Percentiles rank a stretch among this genome's conserved stretches.
Evolutionary conservation across 768 basidiomycete species (phyloP).

Genomic region (Lentinula guzmanii): DNA sequence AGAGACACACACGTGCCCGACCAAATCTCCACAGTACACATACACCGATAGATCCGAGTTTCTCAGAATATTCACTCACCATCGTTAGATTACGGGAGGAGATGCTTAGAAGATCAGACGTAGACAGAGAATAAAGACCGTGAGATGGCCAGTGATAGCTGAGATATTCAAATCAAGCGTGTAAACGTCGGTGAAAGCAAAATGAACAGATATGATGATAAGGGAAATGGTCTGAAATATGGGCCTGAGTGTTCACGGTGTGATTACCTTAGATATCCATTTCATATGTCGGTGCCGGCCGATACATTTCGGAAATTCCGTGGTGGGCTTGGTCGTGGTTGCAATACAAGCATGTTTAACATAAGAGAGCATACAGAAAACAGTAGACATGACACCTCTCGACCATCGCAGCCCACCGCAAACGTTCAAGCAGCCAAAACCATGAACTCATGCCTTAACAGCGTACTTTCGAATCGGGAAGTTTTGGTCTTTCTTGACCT

Average conservation of each 20-base stretch:
- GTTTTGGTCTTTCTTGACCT: conserved; percentile 91
- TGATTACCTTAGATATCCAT: no score
- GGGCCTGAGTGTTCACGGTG: no score
- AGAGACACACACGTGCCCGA: conserved; percentile 15
- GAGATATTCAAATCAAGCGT: neutral
- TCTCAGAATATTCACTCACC: neutral
- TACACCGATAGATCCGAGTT: neutral
- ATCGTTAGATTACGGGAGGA: neutral
- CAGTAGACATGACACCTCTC: neutral
- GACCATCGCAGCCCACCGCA: neutral
- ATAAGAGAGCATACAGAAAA: conserved; percentile 3
- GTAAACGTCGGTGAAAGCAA: neutral
- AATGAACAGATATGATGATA: neutral
- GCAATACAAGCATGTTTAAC: conserved; percentile 1
- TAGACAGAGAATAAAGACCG: neutral
- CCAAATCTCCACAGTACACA: neutral
- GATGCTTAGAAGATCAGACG: neutral
- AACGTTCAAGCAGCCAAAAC: conserved; percentile 6
- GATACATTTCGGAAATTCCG: neutral
- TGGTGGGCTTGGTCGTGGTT: neutral
- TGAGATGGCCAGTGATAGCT: neutral
- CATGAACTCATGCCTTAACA: conserved; percentile 73
- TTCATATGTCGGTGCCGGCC: neutral
- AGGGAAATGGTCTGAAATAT: no score
- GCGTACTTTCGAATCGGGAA: conserved; percentile 94